phyloP scores from a whole-genome alignment of 768 basidiomycete species.

The Mycena vitilis region DNA sequence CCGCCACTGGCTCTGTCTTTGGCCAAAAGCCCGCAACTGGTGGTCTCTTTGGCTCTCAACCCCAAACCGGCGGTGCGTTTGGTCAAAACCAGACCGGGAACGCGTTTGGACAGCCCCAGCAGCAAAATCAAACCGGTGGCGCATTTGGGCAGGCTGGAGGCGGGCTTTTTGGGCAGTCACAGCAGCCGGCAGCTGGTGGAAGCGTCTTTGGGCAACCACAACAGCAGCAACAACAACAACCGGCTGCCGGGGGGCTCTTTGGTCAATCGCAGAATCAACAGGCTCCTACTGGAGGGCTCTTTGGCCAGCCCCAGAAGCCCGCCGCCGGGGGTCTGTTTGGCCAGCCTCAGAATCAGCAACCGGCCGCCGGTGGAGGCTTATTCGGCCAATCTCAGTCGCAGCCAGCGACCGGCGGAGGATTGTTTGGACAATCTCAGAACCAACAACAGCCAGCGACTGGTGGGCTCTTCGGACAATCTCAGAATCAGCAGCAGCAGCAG shows the following conservation, averaged over 20 bases:
- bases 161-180: slow-evolving; percentile 44
- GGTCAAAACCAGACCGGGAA: slow-evolving; percentile 20
- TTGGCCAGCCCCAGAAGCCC: slow-evolving; percentile 44
- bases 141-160: slow-evolving; percentile 30
- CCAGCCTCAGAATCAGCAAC: slow-evolving; percentile 45
- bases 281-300: slow-evolving; percentile 40
- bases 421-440: slow-evolving; percentile 42
- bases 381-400: slow-evolving; percentile 36
- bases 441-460: slow-evolving; percentile 35
- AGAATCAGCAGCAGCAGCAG: slow-evolving; percentile 27
- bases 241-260: slow-evolving; percentile 44
- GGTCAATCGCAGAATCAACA: slow-evolving; percentile 44
- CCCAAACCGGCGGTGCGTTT: slow-evolving; percentile 9
- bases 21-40: slow-evolving; percentile 45
- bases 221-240: slow-evolving; percentile 38
- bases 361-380: slow-evolving; percentile 35
- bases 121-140: slow-evolving; percentile 32
- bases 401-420: slow-evolving; percentile 20
- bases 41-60: slow-evolving; percentile 54
- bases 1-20: slow-evolving; percentile 42
- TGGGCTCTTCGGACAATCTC: slow-evolving; percentile 46
- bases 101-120: slow-evolving; percentile 37
- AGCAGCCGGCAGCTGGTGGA: slow-evolving; percentile 46
- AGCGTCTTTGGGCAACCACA: slow-evolving; percentile 51
- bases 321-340: slow-evolving; percentile 44